A percentile compares a stretch with the other conserved stretches of the same genome.
These are phyloP conservation scores for Colletotrichum costaricense DNA, from an alignment of 2,329 filamentous ascomycete species.

Conservation along the genomic window DNA sequence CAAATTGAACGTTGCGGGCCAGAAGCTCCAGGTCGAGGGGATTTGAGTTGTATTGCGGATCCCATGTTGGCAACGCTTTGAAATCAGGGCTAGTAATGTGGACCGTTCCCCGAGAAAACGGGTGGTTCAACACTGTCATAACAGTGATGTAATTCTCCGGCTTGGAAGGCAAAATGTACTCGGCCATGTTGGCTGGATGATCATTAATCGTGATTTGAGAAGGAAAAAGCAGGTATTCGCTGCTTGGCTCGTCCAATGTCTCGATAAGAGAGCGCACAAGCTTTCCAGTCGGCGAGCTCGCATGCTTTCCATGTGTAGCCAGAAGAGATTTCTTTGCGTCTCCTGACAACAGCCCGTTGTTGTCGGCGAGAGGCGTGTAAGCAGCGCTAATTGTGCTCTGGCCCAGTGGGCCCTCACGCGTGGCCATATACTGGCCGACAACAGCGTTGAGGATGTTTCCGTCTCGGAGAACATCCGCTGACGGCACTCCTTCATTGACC, in stretches of 20 bases:
- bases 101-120: constrained; percentile 68
- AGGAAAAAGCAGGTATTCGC: constrained; percentile 49
- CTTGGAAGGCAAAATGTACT: constrained; percentile 36
- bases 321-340: constrained; percentile 42
- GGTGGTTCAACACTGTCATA: constrained; percentile 70
- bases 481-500: constrained; percentile 51
- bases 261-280: constrained; percentile 43
- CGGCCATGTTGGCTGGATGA: constrained; percentile 41
- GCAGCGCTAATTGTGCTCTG: constrained; percentile 37
- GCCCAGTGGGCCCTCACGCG: constrained; percentile 47
- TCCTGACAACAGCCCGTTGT: constrained; percentile 40
- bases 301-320: constrained; percentile 26
- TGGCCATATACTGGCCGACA: constrained; percentile 49
- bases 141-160: constrained; percentile 65
- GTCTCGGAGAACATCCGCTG: constrained; percentile 49
- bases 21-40: constrained; percentile 67
- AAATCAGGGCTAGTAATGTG: constrained; percentile 63
- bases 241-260: constrained; percentile 43
- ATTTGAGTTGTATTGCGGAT: constrained; percentile 66
- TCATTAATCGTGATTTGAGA: constrained; percentile 43
- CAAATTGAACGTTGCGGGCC: constrained; percentile 54
- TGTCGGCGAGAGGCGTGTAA: constrained; percentile 47
- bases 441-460: constrained; percentile 44
- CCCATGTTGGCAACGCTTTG: constrained; percentile 58
- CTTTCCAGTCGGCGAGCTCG: constrained; percentile 33